Base-by-base conservation (phyloP, 2,329 filamentous ascomycete species). In the Ophiostoma piceae region DNA sequence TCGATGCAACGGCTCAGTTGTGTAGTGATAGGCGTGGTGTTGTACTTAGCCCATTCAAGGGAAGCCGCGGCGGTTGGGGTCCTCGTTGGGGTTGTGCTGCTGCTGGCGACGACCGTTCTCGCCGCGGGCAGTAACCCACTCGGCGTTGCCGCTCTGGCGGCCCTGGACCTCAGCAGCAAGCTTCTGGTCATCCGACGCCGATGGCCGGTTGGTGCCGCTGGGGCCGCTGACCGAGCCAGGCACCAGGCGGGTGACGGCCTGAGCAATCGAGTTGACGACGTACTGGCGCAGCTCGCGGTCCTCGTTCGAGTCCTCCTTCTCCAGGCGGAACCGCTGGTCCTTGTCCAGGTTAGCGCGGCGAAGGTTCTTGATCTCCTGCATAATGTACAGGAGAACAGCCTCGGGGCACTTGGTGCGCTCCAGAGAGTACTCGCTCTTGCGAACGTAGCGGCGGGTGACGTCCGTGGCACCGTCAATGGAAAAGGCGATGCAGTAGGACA, bases 401-500 rank as follows among this genome's bases (percentile, higher is more conserved):
- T 99, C 95, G 0, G 94, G 88, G 74, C 91, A 94, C 75, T 88
- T 87, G 74, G 85, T 92, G 73, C 95, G 89, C 73, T 91, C 88
- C n/a, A 86, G 82, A 43, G 91, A 89, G 75, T 91, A 85, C 74
- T 90, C 88, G 72, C 83, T 84, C 79, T 92, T 92, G 74, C 91
- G 90, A 14, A 90, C 88, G 71, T 91, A 90, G 74, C 87, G 83
- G 54, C 87, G 81, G 29, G 88, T 89, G 41, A 90, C 87, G 76
- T 90, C 87, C 43, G 87, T 87, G 16, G 87, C 86, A 26, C 88
- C 95, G 72, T 99, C 95, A 70, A 92, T 93, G 14, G 93, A 96
- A 78, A 99, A 99, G 68, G 94, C 95, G 72, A 99, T 89, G 82
- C 94, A 97, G 81, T 99, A 99, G 0, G 92, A 94, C 83, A 98